Evolutionary conservation across 495 filamentous ascomycete species (phyloP).

Genomic region (Ramalina intermedia): DNA sequence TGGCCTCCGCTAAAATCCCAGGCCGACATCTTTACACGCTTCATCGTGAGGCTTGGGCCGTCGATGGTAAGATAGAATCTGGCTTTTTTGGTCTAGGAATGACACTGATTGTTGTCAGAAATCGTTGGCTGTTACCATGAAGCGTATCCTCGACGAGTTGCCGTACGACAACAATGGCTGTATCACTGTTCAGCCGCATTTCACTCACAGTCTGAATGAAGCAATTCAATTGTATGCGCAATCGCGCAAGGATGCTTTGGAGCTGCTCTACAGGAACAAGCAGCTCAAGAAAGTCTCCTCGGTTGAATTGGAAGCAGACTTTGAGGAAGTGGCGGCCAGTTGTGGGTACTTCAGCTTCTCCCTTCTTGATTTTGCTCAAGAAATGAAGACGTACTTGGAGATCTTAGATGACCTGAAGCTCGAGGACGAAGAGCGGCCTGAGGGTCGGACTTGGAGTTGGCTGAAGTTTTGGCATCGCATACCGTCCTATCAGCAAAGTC

Average conservation of each 20-base stretch:
- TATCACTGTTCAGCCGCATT: slow-evolving; percentile 64
- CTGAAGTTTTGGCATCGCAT: slow-evolving; percentile 57
- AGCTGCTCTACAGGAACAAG: slow-evolving; percentile 61
- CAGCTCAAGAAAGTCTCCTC: slow-evolving; percentile 48
- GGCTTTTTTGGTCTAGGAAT: neutral
- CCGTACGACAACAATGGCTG: slow-evolving; percentile 55
- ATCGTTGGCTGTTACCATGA: slow-evolving; percentile 78
- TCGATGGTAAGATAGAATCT: slow-evolving; percentile 53
- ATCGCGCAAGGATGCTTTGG: slow-evolving; percentile 60
- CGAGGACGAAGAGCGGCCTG: slow-evolving; percentile 40
- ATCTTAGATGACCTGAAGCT: slow-evolving; percentile 73
- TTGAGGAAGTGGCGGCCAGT: slow-evolving; percentile 89
- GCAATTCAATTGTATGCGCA: slow-evolving; percentile 65
- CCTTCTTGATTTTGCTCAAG: slow-evolving; percentile 75
- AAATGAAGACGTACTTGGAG: slow-evolving; percentile 68
- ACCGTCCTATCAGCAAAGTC: neutral
- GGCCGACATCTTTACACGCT: slow-evolving; percentile 72
- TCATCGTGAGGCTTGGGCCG: slow-evolving; percentile 76
- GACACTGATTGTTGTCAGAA: slow-evolving; percentile 35
- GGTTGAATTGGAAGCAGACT: slow-evolving; percentile 71
- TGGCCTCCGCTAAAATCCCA: slow-evolving; percentile 30
- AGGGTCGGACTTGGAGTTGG: slow-evolving; percentile 69
- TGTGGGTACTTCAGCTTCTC: slow-evolving; percentile 92
- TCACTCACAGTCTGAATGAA: slow-evolving; percentile 59
- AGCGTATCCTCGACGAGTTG: slow-evolving; percentile 74